These are phyloP conservation scores for Margaritispora aquatica DNA, from an alignment of 495 filamentous ascomycete species.

Conservation along the genomic window DNA sequence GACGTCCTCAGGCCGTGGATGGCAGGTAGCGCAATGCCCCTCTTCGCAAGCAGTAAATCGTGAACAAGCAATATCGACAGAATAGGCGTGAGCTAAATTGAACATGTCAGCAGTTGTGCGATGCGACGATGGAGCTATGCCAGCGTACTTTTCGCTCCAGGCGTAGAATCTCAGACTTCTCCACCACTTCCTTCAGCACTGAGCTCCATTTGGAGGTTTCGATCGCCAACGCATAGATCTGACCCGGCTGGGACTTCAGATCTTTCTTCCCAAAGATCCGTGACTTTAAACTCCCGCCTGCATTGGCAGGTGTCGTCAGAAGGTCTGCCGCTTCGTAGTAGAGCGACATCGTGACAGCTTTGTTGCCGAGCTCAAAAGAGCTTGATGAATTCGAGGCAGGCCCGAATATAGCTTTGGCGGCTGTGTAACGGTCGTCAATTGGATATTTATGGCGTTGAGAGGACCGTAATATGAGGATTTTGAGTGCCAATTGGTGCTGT, in stretches of 20 bases:
- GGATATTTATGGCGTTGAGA: background rate
- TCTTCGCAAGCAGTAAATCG: slow-evolving; percentile 75
- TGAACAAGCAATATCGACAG: slow-evolving; percentile 79
- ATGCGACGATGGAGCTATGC: background rate
- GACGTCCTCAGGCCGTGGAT: slow-evolving; percentile 69
- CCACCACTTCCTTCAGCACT: slow-evolving; percentile 80
- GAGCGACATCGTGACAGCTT: slow-evolving; percentile 63
- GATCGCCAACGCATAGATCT: slow-evolving; percentile 77
- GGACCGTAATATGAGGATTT: background rate
- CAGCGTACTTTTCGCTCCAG: slow-evolving; percentile 72
- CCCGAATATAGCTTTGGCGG: background rate
- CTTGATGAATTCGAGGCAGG: background rate
- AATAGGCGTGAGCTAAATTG: slow-evolving; percentile 64
- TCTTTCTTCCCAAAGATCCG: slow-evolving; percentile 65
- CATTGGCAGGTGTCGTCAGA: slow-evolving; percentile 52
- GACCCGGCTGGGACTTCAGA: slow-evolving; percentile 68
- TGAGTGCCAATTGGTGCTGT: background rate
- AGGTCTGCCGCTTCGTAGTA: slow-evolving; percentile 85
- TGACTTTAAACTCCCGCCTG: slow-evolving; percentile 74
- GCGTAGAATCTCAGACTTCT: slow-evolving; percentile 60
- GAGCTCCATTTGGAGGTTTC: slow-evolving; percentile 88
- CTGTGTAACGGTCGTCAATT: background rate
- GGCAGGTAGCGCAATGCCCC: slow-evolving; percentile 69
- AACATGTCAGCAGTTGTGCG: background rate
- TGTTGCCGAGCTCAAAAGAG: background rate